Conservation (phyloP, 2,329 filamentous ascomycete genomes). For the Domatiomyces globalis region DNA sequence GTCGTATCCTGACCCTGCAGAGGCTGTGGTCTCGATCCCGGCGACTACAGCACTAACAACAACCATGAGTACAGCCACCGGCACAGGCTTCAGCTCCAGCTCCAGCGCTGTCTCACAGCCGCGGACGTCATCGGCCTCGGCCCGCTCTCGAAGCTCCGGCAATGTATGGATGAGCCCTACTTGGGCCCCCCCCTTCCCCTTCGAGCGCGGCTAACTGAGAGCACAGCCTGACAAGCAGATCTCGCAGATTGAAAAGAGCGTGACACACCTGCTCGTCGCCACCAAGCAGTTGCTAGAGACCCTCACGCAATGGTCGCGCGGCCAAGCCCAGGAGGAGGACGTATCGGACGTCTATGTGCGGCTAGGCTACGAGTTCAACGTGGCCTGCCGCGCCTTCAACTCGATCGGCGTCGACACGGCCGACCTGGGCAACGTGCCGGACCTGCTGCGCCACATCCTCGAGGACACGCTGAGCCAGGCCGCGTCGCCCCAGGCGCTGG, state of each 20-base stretch:
- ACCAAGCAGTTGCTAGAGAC: conserved; percentile 97
- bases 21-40: background rate
- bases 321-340: conserved; percentile 78
- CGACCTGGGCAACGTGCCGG: conserved; percentile 89
- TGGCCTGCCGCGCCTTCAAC: conserved; percentile 91
- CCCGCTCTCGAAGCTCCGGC: conserved; percentile 14
- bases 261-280: conserved; percentile 90
- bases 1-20: background rate
- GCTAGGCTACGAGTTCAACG: conserved; percentile 97
- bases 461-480: conserved; percentile 95
- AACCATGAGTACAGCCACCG: background rate
- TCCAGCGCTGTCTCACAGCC: conserved; percentile 6
- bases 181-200: conserved; percentile 17
- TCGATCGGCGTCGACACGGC: conserved; percentile 92
- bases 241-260: conserved; percentile 97
- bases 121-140: conserved; percentile 10
- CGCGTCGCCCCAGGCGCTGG: conserved; percentile 81
- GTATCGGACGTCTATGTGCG: conserved; percentile 98
- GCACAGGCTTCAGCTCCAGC: conserved; percentile 5
- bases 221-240: conserved; percentile 56
- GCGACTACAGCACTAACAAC: background rate
- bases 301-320: conserved; percentile 91
- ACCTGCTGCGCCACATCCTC: conserved; percentile 74
- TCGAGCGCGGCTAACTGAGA: conserved; percentile 1
- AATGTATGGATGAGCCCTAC: conserved; percentile 31